A percentile compares a stretch with the other conserved stretches of the same genome.
These are phyloP conservation scores for Ustilago loliicola DNA, from an alignment of 1,284 basidiomycete genomes.

Conservation along the genomic window DNA sequence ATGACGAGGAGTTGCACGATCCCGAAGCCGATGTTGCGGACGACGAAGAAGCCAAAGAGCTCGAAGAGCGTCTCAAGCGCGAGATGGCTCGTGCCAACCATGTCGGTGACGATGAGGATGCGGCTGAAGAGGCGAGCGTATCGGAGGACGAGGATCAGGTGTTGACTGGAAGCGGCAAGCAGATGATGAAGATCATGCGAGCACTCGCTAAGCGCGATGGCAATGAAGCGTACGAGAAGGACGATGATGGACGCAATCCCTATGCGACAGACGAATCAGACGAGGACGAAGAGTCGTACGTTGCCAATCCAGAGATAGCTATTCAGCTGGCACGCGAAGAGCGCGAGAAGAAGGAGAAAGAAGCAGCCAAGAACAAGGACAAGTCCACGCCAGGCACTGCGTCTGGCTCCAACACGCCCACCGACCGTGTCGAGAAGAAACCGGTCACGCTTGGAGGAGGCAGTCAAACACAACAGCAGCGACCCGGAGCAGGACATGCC, in stretches of 20 bases:
- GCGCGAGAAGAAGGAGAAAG: slow-evolving; percentile 56
- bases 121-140: slow-evolving; percentile 44
- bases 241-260: slow-evolving; percentile 67
- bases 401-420: slow-evolving; percentile 49
- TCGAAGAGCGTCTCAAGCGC: slow-evolving; percentile 67
- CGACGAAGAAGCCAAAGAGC: slow-evolving; percentile 66
- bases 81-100: slow-evolving; percentile 69
- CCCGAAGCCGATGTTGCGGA: slow-evolving; percentile 55
- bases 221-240: slow-evolving; percentile 66
- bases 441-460: slow-evolving; percentile 21
- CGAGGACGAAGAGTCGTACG: slow-evolving; percentile 65
- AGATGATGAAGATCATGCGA: slow-evolving; percentile 70
- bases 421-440: slow-evolving; percentile 44
- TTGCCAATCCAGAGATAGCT: slow-evolving; percentile 69
- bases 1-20: slow-evolving; percentile 65
- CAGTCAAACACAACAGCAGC: slow-evolving; percentile 35
- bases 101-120: slow-evolving; percentile 57
- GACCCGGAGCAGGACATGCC: slow-evolving; percentile 59
- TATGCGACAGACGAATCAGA: slow-evolving; percentile 66
- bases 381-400: slow-evolving; percentile 25
- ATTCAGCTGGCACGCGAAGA: slow-evolving; percentile 67
- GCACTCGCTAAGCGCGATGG: slow-evolving; percentile 66
- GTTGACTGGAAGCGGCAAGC: slow-evolving; percentile 66
- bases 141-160: slow-evolving; percentile 59
- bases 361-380: slow-evolving; percentile 48